Percentiles rank a stretch among this genome's conserved stretches.
Conservation (phyloP, 2,329 filamentous ascomycete species). For the Penicillium crustosum region DNA sequence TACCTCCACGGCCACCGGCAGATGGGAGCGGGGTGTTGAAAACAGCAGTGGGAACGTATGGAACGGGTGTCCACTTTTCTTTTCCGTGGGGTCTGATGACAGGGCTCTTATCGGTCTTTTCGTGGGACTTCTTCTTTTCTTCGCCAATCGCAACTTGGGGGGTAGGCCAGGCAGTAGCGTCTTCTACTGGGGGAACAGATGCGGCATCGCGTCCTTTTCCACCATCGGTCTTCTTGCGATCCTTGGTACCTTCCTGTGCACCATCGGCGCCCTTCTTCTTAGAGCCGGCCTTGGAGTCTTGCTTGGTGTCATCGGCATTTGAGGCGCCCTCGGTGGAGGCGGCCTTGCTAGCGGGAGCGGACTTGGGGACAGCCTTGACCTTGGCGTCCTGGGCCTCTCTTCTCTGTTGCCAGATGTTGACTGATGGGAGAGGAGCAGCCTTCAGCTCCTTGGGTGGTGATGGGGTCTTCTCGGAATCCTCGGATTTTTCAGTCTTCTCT, state of each 20-base stretch:
- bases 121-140: conserved; percentile 68
- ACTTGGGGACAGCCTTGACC: conserved; percentile 41
- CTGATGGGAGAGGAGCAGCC: conserved; percentile 76
- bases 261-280: conserved; percentile 44
- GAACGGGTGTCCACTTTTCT: conserved; percentile 80
- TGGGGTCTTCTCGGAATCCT: conserved; percentile 56
- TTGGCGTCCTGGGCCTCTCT: conserved; percentile 63
- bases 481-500: conserved; percentile 49
- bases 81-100: conserved; percentile 63
- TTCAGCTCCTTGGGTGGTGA: conserved; percentile 64
- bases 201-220: conserved; percentile 45
- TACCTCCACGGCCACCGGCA: conserved; percentile 51
- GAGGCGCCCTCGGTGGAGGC: conserved; percentile 28
- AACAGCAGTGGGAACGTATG: conserved; percentile 78
- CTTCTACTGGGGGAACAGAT: conserved; percentile 65
- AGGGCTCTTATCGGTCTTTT: conserved; percentile 63
- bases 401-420: conserved; percentile 87
- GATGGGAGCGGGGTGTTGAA: conserved; percentile 75
- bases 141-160: conserved; percentile 77
- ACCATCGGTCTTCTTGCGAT: conserved; percentile 38
- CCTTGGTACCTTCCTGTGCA: conserved; percentile 34
- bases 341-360: conserved; percentile 23
- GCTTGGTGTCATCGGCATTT: conserved; percentile 39
- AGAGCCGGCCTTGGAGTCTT: conserved; percentile 40
- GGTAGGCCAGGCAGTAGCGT: conserved; percentile 84